Evolutionary conservation across 169 alveolate genomes (phyloP).

Genomic region (Plasmodium falciparum): DNA sequence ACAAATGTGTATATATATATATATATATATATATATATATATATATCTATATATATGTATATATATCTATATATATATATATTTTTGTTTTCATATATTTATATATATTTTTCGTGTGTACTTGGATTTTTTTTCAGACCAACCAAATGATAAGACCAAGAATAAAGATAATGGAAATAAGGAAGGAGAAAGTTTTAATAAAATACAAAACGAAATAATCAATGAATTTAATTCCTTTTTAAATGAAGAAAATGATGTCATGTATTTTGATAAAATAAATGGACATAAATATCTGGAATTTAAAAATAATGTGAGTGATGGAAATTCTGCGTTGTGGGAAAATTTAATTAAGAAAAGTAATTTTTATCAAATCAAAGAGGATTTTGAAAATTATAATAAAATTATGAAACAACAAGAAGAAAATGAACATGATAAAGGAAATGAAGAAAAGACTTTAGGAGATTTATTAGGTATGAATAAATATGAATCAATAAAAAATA

Average conservation of each 20-base stretch:
- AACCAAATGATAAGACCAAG: too few relatives aligned
- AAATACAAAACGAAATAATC: slow-evolving; percentile 22
- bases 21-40: neutral
- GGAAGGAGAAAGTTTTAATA: neutral
- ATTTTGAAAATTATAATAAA: slow-evolving; percentile 62
- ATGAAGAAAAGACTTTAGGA: slow-evolving; percentile 35
- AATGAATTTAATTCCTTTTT: slow-evolving; percentile 22
- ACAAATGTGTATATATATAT: neutral
- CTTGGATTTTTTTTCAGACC: too few relatives aligned
- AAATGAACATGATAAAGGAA: slow-evolving; percentile 15
- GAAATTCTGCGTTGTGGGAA: slow-evolving; percentile 32
- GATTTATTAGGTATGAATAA: slow-evolving; percentile 59
- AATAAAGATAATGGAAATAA: neutral
- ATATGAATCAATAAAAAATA: slow-evolving; percentile 19
- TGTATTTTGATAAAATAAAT: neutral
- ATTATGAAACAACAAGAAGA: slow-evolving; percentile 10
- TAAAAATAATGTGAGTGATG: slow-evolving; percentile 1
- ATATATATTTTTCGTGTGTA: too few relatives aligned
- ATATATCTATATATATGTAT: too few relatives aligned
- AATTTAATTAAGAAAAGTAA: slow-evolving; percentile 48
- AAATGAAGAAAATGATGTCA: neutral
- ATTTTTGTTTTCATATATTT: too few relatives aligned
- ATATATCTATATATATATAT: too few relatives aligned
- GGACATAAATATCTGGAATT: slow-evolving; percentile 13
- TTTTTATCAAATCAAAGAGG: slow-evolving; percentile 49